Evolutionary conservation across 176 grass and related monocot species (phyloP).

Genomic region (Musa schizocarpa): DNA sequence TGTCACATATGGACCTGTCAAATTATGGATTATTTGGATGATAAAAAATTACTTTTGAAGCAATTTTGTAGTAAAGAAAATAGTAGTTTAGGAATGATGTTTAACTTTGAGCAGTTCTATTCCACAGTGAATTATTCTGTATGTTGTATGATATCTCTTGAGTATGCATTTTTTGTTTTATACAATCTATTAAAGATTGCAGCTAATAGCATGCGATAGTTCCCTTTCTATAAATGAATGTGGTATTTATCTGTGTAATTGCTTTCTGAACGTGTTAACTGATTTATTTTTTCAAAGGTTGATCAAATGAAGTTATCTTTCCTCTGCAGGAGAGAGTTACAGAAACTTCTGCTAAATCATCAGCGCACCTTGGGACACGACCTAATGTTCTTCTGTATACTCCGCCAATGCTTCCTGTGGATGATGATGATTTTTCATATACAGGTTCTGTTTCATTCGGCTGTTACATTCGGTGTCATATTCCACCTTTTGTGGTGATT

Average conservation of each 20-base stretch:
- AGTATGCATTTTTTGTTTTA: no score
- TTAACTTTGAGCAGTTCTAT: no score
- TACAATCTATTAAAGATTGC: no score
- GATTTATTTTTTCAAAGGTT: slow-evolving; percentile 4
- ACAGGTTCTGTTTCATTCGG: slow-evolving; percentile 25
- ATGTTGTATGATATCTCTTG: no score
- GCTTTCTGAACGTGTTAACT: not conserved
- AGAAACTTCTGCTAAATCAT: slow-evolving; percentile 35
- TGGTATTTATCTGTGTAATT: not conserved
- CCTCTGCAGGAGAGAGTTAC: slow-evolving; percentile 33
- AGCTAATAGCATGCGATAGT: no score
- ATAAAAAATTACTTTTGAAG: no score
- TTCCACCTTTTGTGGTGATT: not conserved
- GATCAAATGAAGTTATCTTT: not conserved
- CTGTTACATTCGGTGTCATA: not conserved
- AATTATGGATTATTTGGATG: no score
- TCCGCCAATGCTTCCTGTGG: slow-evolving; percentile 31
- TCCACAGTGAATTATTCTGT: no score
- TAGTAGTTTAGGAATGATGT: no score
- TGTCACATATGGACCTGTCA: no score
- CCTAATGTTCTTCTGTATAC: slow-evolving; percentile 35
- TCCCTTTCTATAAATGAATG: not conserved
- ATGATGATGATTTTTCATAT: slow-evolving; percentile 52
- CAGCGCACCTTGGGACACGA: slow-evolving; percentile 23
- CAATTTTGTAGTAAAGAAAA: no score